Conservation (phyloP, 208 protist species). For the Acanthamoeba culbertsoni region DNA sequence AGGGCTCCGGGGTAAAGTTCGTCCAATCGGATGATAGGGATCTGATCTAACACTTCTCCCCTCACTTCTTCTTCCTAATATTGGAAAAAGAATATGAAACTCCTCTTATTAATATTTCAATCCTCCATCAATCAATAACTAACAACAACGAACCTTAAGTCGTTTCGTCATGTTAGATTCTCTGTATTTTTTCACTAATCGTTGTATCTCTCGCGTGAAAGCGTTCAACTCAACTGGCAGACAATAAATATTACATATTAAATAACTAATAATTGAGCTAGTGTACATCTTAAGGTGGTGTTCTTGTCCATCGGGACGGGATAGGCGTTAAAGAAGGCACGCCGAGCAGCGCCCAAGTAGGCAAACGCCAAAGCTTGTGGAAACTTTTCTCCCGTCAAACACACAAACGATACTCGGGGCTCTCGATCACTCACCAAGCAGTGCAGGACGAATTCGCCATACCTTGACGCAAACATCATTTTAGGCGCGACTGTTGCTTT, state of each 20-base stretch:
- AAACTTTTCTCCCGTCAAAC: background rate
- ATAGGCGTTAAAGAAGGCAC: background rate
- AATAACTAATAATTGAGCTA: background rate
- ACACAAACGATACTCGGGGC: background rate
- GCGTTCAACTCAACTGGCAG: background rate
- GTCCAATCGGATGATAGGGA: background rate
- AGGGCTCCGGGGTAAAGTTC: background rate
- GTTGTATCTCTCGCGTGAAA: background rate
- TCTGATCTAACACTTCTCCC: background rate
- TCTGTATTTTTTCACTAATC: background rate
- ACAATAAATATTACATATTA: background rate
- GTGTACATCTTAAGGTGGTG: background rate
- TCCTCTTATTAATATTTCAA: background rate
- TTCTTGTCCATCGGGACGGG: background rate
- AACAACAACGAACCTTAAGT: background rate
- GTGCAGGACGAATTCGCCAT: background rate
- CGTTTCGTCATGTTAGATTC: background rate
- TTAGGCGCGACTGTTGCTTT: background rate
- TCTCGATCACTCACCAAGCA: background rate
- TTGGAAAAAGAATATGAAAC: background rate
- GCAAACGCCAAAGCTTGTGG: background rate
- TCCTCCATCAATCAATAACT: background rate
- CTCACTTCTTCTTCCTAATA: background rate
- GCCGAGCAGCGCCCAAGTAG: background rate
- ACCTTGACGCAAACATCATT: background rate